Base-by-base conservation (phyloP, 805 yeast species). In the Saturnispora besseyi region DNA sequence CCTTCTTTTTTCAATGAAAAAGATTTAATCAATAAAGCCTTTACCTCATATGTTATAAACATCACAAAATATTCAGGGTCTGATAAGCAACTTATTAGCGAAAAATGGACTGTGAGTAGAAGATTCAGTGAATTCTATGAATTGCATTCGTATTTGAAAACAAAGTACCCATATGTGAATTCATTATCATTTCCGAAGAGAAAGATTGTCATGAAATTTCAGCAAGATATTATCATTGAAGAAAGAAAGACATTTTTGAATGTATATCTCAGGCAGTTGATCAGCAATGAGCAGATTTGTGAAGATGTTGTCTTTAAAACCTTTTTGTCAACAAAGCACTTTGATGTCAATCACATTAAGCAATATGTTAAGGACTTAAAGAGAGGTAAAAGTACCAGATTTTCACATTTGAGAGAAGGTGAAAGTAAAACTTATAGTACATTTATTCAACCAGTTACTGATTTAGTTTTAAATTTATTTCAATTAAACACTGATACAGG, bases 71-170 rank as follows among this genome's bases (percentile, higher is more conserved):
- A 59, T 9, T 58, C 62, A 1, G 53, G 51, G 0, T 60, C 60
- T 9, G 57, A 62, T 47, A 51, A 55, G 5, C 51, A 76, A 3
- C 62, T 68, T 7, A 72, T 74, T 5, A 70, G 77, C 2, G 87
- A 90, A 0, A 84, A 87, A 0, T 91, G 97, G 97, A 79, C 87
- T 48, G 85, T 89, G n/a, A 91, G 96, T 0, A 69, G 96, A 56
- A 71, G 98, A 51, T 90, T 81, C 60, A 86, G 86, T 57, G 96
- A 91, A 60, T 90, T 90, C 63, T 81, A 74, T 64, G 77, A 75
- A 53, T 69, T 90, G 32, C 81, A 90, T 60, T 79, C 78, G 53
- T 80, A 84, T 53, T 66, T 90, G 56, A 77, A 73, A 50, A 62
- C 64, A 2, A 69, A 66, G 41, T 82, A 80, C 56, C 74, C 80